Evolutionary conservation across 805 yeast genomes (phyloP), one percentile per base, ranked within the genome.

Genomic region (Pichia scutulata): DNA sequence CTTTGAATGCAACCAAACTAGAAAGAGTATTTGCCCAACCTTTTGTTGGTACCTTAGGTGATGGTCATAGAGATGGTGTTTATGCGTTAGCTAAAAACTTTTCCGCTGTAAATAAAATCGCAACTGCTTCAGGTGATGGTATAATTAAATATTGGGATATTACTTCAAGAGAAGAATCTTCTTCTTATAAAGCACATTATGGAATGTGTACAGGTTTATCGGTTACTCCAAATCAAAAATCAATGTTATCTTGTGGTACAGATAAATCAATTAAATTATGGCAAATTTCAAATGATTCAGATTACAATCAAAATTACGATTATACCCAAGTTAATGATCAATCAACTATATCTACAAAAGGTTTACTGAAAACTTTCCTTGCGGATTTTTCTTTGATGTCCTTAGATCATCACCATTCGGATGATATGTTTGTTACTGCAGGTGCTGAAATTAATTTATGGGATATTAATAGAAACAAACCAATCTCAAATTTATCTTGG

Each of bases 1-100:
- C 98, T 0, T 70, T 93, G 48, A 92, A 88, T 50, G 98, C 99
- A 25, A 90, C 98, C 16, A 93, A 93, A 65, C 67, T 93, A 70
- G 98, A 92, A 64, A 77, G 97, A 57, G 84, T 93, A 86, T 93
- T 93, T 76, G 98, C 99, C 0, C 90, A 90, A 63, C 99, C 99
- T 2, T 93, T 93, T 67, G 75, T 95, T 21, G 97, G 96, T 1
- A 98, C 93, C 64, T 70, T 93, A 37, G 99, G 99, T 3, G 77
- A 80, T 53, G 99, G 99, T 9, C 99, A 95, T 63, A 73, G 92
- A 51, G 99, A 93, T 64, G 98, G 97, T 52, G 89, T 93, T 14
- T 92, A 93, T 67, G 72, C 83, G 18, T 77, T 93, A 44, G 95
- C 97, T 7, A 86, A 84, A 66, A 86, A 90, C 67, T 81, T 81